Conservation (phyloP, 768 basidiomycete genomes). For the Dioszegia crocea region DNA sequence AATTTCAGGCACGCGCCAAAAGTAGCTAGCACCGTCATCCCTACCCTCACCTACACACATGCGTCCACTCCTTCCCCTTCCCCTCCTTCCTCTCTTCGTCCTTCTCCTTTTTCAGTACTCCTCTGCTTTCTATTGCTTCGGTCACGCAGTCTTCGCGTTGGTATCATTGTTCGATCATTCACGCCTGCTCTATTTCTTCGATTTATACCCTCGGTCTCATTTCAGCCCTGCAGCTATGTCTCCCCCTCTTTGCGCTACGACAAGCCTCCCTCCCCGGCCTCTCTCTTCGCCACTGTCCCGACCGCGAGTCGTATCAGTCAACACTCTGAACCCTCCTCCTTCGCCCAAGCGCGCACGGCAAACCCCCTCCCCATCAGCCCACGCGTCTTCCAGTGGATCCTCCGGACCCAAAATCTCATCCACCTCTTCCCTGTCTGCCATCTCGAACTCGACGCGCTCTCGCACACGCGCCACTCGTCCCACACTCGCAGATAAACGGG, state of each 20-base stretch:
- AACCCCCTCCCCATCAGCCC: slow-evolving; percentile 9
- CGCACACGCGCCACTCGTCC: slow-evolving; percentile 5
- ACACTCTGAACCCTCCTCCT: neutral
- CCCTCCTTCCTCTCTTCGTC: neutral
- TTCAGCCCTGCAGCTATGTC: neutral
- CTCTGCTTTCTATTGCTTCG: no score
- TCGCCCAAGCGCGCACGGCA: slow-evolving; percentile 12
- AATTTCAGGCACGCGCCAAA: slow-evolving; percentile 1
- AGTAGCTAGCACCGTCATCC: neutral
- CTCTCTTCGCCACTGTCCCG: neutral
- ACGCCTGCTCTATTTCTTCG: neutral
- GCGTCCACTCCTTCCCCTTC: neutral
- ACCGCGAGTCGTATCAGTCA: neutral
- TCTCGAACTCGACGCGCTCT: neutral
- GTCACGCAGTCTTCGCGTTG: no score
- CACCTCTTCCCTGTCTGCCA: neutral
- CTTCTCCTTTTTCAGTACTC: neutral
- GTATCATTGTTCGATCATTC: no score
- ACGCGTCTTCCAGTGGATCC: neutral
- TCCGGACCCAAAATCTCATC: neutral
- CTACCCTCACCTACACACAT: neutral
- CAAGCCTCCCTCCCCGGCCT: neutral
- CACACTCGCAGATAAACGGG: slow-evolving; percentile 1
- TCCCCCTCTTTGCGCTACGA: neutral
- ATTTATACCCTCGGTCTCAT: neutral